Conservation (phyloP, 148 eudicot genomes). For the Rhododendron griersonianum region DNA sequence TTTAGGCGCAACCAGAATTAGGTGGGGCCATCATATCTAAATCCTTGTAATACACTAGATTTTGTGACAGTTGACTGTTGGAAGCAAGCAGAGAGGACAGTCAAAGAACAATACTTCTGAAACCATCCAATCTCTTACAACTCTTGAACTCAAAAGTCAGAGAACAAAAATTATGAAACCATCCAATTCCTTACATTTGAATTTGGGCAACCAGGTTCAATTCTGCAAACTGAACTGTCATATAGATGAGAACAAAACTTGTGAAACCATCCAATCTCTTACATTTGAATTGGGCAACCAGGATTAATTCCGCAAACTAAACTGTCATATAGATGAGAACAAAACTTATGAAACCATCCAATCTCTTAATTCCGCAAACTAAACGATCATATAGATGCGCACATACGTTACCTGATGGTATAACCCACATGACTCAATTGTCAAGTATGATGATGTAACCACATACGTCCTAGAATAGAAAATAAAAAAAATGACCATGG, state of each 20-base stretch:
- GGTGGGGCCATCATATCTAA: background rate
- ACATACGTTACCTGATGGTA: background rate
- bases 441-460: background rate
- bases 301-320: background rate
- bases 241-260: background rate
- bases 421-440: background rate
- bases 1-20: background rate
- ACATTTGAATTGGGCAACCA: background rate
- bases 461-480: background rate
- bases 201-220: too few species aligned
- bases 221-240: too few species aligned
- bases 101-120: too few species aligned
- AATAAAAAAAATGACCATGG: background rate
- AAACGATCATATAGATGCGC: background rate
- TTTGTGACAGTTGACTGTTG: background rate
- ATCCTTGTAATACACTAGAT: background rate
- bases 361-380: background rate
- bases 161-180: too few species aligned
- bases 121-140: background rate
- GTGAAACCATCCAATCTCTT: background rate
- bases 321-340: too few species aligned
- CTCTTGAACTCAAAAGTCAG: background rate
- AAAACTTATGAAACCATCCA: too few species aligned
- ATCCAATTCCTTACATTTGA: background rate
- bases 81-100: background rate